Conservation (phyloP, 371 early-diverging fungal genomes). For the Mucor lusitanicus region DNA sequence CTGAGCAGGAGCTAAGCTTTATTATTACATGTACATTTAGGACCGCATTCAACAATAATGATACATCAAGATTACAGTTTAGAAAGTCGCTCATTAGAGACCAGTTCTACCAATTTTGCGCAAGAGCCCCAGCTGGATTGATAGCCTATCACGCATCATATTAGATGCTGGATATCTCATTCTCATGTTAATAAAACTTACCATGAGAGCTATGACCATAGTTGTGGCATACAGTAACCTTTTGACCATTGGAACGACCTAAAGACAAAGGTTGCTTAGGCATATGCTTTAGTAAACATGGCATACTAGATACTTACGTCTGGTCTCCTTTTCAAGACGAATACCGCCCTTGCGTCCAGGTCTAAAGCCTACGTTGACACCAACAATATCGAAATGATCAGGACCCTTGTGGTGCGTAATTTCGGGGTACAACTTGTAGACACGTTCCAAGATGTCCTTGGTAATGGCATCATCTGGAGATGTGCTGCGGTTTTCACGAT, state of each 20-base stretch:
- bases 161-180: not conserved
- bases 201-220: conserved; percentile 50
- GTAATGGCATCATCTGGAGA: conserved; percentile 36
- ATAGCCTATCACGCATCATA: conserved; percentile 21
- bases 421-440: conserved; percentile 37
- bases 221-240: conserved; percentile 40
- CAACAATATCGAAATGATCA: conserved; percentile 58
- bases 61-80: conserved; percentile 23
- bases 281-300: no score
- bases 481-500: conserved; percentile 31
- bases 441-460: conserved; percentile 31
- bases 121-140: conserved; percentile 52
- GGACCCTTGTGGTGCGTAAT: conserved; percentile 44
- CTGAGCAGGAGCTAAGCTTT: no score
- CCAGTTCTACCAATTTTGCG: conserved; percentile 27
- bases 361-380: conserved; percentile 71
- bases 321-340: conserved; percentile 66
- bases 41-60: no score
- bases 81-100: conserved; percentile 25
- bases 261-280: not conserved
- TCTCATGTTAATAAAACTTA: conserved; percentile 6
- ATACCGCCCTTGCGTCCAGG: conserved; percentile 74
- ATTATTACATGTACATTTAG: no score
- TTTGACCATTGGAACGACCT: conserved; percentile 30
- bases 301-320: conserved; percentile 36